These are phyloP conservation scores for Dalbergia cultrata DNA, from an alignment of 306 rosid species.

Conservation along the genomic window DNA sequence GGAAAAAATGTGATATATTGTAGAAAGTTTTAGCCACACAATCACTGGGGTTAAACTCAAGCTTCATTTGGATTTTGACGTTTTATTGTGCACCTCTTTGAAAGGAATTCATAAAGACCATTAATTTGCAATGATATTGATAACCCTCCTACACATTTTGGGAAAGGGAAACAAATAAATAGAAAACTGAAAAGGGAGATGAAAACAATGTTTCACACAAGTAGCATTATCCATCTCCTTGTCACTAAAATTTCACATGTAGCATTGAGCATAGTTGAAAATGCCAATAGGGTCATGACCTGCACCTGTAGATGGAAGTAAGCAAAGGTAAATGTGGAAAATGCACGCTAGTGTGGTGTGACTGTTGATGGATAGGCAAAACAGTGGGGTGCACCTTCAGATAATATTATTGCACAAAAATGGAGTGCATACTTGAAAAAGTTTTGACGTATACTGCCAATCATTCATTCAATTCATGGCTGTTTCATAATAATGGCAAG, in stretches of 20 bases:
- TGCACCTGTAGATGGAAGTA: neutral
- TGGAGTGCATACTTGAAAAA: conserved; percentile 1
- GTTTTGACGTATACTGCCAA: neutral
- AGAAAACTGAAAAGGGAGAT: neutral
- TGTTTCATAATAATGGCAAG: conserved; percentile 33
- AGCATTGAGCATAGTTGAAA: neutral
- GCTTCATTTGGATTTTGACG: conserved; percentile 24
- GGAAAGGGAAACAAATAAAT: neutral
- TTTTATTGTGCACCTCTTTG: neutral
- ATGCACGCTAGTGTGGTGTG: conserved; percentile 8
- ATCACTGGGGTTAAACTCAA: neutral
- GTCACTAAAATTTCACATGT: conserved; percentile 31
- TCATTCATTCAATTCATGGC: neutral
- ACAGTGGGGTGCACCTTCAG: conserved; percentile 24
- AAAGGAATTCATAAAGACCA: conserved; percentile 25
- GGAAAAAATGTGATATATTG: conserved; percentile 1
- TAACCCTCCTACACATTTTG: conserved; percentile 12
- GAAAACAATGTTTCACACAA: neutral
- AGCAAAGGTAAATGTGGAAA: conserved; percentile 31
- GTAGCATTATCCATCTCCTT: conserved; percentile 3
- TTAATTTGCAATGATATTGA: conserved; percentile 19
- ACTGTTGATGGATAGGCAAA: conserved; percentile 27
- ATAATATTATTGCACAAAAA: neutral
- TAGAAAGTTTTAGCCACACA: conserved; percentile 12
- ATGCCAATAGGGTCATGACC: neutral